A percentile compares a stretch with the other conserved stretches of the same genome.
Evolutionary conservation across 2,329 filamentous ascomycete species (phyloP).

Genomic region (Rasamsonia emersonii): DNA sequence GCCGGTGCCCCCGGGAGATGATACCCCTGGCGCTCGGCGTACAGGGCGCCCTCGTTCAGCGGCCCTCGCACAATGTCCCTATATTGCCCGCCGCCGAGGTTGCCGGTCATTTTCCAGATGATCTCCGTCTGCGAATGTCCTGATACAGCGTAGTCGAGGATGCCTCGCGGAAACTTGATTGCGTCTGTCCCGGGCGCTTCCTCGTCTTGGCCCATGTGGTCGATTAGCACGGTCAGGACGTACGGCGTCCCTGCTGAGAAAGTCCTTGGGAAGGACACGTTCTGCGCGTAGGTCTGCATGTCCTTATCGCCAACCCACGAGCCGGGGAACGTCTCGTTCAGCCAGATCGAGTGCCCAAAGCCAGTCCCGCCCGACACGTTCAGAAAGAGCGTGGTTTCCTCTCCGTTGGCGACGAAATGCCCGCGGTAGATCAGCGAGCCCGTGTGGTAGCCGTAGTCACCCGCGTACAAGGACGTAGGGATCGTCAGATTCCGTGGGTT

Average conservation of each 20-base stretch:
- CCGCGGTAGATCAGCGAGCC: conserved; percentile 63
- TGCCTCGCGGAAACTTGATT: conserved; percentile 53
- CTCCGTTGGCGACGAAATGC: conserved; percentile 55
- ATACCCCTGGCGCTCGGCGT: conserved; percentile 40
- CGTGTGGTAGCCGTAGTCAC: conserved; percentile 65
- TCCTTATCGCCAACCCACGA: conserved; percentile 59
- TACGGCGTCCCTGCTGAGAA: conserved; percentile 46
- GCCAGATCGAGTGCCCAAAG: conserved; percentile 59
- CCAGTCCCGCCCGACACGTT: too few species aligned
- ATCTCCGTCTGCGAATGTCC: conserved; percentile 26
- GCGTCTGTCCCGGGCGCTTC: conserved; percentile 56
- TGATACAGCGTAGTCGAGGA: conserved; percentile 38
- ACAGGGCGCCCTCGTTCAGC: conserved; percentile 50
- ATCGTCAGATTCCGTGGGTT: conserved; percentile 56
- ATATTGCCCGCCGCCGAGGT: conserved; percentile 49
- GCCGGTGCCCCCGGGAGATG: too few species aligned
- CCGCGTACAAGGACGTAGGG: conserved; percentile 56
- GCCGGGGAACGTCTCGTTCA: conserved; percentile 57
- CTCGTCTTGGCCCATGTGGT: conserved; percentile 64
- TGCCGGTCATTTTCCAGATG: conserved; percentile 50
- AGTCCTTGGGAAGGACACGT: conserved; percentile 35
- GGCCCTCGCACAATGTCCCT: conserved; percentile 44
- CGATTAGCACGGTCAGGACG: conserved; percentile 60
- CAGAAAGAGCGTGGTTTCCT: conserved; percentile 50
- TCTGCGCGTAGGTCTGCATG: too few species aligned